Evolutionary conservation across 768 basidiomycete genomes (phyloP).

Genomic region (Plicaturopsis crispa): DNA sequence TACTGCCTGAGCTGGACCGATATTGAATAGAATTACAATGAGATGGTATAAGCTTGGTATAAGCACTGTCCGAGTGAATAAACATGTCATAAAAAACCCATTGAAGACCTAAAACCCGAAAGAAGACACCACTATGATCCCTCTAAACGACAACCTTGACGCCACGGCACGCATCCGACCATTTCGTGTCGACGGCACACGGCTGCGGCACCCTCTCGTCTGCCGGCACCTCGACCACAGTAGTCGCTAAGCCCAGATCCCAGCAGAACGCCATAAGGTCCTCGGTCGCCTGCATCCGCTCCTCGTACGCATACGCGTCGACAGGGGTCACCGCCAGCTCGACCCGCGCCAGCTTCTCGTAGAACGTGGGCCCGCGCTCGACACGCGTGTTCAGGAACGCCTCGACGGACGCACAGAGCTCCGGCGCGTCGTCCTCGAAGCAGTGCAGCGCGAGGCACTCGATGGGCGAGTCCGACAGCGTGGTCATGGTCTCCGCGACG

Average conservation of each 20-base stretch:
- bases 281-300: slow-evolving; percentile 31
- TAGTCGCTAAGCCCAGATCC: slow-evolving; percentile 37
- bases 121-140: too few relatives aligned
- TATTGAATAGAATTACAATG: too few relatives aligned
- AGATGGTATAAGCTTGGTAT: too few relatives aligned
- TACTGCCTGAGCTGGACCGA: too few relatives aligned
- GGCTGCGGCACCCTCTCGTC: too few relatives aligned
- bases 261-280: slow-evolving; percentile 42
- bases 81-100: too few relatives aligned
- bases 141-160: too few relatives aligned
- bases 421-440: slow-evolving; percentile 57
- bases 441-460: slow-evolving; percentile 51
- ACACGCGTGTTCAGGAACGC: slow-evolving; percentile 47
- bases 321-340: slow-evolving; percentile 35
- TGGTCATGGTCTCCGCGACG: slow-evolving; percentile 51
- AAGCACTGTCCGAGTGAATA: too few relatives aligned
- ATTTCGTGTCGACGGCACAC: too few relatives aligned
- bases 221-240: too few relatives aligned
- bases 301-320: slow-evolving; percentile 29
- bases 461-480: slow-evolving; percentile 52
- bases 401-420: slow-evolving; percentile 48
- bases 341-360: slow-evolving; percentile 39
- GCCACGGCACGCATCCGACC: too few relatives aligned
- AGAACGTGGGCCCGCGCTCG: slow-evolving; percentile 39
- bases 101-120: too few relatives aligned